phyloP scores from a whole-genome alignment of 495 filamentous ascomycete species.

The Hypoxylon trugodes region DNA sequence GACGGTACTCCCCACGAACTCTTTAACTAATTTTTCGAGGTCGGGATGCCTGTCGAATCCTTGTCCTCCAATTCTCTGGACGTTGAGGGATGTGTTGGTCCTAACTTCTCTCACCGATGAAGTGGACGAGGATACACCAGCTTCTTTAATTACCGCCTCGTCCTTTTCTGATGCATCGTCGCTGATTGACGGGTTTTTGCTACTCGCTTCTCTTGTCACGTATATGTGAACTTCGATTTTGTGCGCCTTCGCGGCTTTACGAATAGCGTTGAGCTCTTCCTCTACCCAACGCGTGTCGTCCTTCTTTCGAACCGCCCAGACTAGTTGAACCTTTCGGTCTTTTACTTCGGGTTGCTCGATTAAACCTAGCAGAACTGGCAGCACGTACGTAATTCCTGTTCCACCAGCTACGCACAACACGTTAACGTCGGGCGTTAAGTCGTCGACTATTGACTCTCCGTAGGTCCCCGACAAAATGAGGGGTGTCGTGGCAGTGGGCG shows the following conservation, averaged over 20 bases:
- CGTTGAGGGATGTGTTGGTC: constrained; percentile 27
- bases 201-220: constrained; percentile 59
- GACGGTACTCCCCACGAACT: constrained; percentile 48
- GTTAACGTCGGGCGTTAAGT: constrained; percentile 56
- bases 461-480: constrained; percentile 69
- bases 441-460: constrained; percentile 57
- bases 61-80: constrained; percentile 34
- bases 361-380: constrained; percentile 62
- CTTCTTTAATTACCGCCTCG: constrained; percentile 15
- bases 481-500: constrained; percentile 49
- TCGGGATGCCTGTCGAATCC: constrained; percentile 46
- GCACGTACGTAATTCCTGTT: constrained; percentile 69
- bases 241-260: constrained; percentile 46
- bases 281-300: constrained; percentile 65
- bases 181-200: constrained; percentile 25
- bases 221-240: constrained; percentile 62
- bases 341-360: constrained; percentile 43
- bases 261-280: constrained; percentile 60
- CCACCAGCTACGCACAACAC: constrained; percentile 70
- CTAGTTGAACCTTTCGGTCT: constrained; percentile 59
- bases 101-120: constrained; percentile 29
- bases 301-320: constrained; percentile 67
- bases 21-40: constrained; percentile 43
- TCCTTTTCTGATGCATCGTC: constrained; percentile 41
- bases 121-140: constrained; percentile 2